Evolutionary conservation across 2,329 filamentous ascomycete genomes (phyloP).

Genomic region (Talaromyces amestolkiae): DNA sequence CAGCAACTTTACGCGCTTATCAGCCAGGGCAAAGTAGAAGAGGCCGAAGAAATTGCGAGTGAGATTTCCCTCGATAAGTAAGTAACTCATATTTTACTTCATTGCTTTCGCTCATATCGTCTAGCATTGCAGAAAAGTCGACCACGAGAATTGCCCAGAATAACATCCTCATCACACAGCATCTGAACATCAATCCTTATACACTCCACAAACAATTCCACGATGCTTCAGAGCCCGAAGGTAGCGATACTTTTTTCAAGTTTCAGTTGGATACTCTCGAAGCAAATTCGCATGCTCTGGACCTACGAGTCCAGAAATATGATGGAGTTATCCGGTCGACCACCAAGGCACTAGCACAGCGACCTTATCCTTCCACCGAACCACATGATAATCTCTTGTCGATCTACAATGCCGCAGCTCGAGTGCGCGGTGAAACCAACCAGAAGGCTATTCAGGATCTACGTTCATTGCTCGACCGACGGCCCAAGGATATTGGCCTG

Average conservation of each 20-base stretch:
- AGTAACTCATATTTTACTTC: conserved; percentile 21
- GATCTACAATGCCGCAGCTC: conserved; percentile 71
- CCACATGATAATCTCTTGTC: conserved; percentile 56
- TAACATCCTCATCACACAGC: conserved; percentile 53
- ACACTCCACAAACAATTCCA: conserved; percentile 57
- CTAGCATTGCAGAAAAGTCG: conserved; percentile 56
- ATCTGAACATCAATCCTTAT: conserved; percentile 55
- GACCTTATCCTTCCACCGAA: conserved; percentile 50
- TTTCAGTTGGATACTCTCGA: conserved; percentile 56
- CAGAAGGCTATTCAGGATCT: conserved; percentile 69
- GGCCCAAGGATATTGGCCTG: conserved; percentile 77
- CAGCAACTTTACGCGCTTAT: conserved; percentile 62
- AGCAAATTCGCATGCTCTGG: conserved; percentile 56
- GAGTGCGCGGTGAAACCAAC: conserved; percentile 57
- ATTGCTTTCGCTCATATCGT: conserved; percentile 18
- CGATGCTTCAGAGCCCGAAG: conserved; percentile 44
- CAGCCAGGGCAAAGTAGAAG: conserved; percentile 53
- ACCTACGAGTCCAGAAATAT: conserved; percentile 60
- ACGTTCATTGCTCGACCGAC: conserved; percentile 65
- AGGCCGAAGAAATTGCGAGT: conserved; percentile 53
- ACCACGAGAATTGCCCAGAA: conserved; percentile 61
- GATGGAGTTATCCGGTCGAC: conserved; percentile 59
- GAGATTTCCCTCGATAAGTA: conserved; percentile 55
- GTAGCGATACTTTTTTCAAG: conserved; percentile 57
- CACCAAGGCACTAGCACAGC: conserved; percentile 48